Evolutionary conservation across 139 green algal genomes (phyloP).

Genomic region (Zygnema circumcarinatum): DNA sequence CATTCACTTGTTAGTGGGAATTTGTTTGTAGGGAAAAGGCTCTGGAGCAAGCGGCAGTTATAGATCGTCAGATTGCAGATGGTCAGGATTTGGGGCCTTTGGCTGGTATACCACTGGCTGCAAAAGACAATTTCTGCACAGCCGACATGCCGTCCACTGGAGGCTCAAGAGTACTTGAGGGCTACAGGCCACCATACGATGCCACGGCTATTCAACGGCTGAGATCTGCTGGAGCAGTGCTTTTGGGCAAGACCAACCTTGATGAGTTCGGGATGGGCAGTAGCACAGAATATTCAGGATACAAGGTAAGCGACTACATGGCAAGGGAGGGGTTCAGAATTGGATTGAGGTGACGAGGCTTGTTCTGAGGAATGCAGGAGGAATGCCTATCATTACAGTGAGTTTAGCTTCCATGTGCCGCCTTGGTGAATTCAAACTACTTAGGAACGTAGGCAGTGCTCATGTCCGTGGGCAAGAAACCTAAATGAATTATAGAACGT

Average conservation of each 20-base stretch:
- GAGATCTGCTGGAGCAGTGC: constrained; percentile 76
- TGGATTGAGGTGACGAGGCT: no score
- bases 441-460: no score
- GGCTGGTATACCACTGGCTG: constrained; percentile 47
- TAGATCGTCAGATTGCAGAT: constrained; percentile 35
- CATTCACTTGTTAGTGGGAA: constrained; percentile 8
- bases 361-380: no score
- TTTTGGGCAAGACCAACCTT: constrained; percentile 97
- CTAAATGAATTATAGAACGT: no score
- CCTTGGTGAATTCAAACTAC: no score
- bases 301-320: constrained; percentile 64
- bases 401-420: no score
- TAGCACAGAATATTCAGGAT: constrained; percentile 89
- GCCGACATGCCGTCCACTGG: constrained; percentile 83
- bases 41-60: constrained; percentile 33
- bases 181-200: constrained; percentile 61
- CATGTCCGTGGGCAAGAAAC: no score
- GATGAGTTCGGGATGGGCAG: constrained; percentile 98
- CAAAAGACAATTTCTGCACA: constrained; percentile 93
- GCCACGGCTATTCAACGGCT: constrained; percentile 65
- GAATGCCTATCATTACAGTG: no score
- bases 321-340: not conserved
- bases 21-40: constrained; percentile 9
- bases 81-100: constrained; percentile 37
- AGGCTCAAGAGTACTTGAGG: constrained; percentile 77